Percentiles rank a stretch among this genome's conserved stretches.
Evolutionary conservation across 2,329 filamentous ascomycete species (phyloP).

Genomic region (Penicillium sumatraense): DNA sequence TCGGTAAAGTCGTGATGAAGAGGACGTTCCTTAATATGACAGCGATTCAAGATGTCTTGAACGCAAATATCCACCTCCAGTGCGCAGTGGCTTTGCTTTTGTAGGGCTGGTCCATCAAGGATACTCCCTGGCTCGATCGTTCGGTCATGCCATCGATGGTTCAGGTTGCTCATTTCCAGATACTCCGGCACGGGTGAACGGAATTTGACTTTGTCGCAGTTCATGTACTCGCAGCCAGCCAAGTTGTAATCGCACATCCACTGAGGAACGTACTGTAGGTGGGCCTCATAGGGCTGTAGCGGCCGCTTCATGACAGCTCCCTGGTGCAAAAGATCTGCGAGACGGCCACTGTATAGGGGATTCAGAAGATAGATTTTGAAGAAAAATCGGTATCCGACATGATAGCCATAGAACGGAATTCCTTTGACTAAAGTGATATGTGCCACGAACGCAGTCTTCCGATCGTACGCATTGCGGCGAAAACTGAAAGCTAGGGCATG

Average conservation of each 20-base stretch:
- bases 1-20: constrained; percentile 90
- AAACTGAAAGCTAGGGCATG: constrained; percentile 87
- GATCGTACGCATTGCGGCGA: constrained; percentile 72
- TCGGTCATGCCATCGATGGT: constrained; percentile 79
- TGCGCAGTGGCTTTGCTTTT: constrained; percentile 82
- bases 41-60: constrained; percentile 83
- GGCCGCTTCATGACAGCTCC: constrained; percentile 81
- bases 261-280: constrained; percentile 88
- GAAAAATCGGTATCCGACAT: constrained; percentile 88
- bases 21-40: constrained; percentile 72
- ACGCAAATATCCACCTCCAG: constrained; percentile 89
- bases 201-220: constrained; percentile 72
- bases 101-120: constrained; percentile 66
- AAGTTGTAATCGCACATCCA: constrained; percentile 99
- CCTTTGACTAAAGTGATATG: constrained; percentile 92
- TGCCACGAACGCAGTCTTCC: constrained; percentile 76
- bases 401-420: constrained; percentile 92
- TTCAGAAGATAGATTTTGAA: constrained; percentile 96
- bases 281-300: constrained; percentile 92
- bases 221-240: constrained; percentile 88
- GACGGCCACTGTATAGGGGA: constrained; percentile 80
- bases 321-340: constrained; percentile 85
- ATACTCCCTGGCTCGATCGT: constrained; percentile 67
- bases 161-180: constrained; percentile 62
- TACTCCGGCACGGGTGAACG: constrained; percentile 74